Evolutionary conservation across 2,329 filamentous ascomycete genomes (phyloP).

Genomic region (Dothiorella sarmentorum): DNA sequence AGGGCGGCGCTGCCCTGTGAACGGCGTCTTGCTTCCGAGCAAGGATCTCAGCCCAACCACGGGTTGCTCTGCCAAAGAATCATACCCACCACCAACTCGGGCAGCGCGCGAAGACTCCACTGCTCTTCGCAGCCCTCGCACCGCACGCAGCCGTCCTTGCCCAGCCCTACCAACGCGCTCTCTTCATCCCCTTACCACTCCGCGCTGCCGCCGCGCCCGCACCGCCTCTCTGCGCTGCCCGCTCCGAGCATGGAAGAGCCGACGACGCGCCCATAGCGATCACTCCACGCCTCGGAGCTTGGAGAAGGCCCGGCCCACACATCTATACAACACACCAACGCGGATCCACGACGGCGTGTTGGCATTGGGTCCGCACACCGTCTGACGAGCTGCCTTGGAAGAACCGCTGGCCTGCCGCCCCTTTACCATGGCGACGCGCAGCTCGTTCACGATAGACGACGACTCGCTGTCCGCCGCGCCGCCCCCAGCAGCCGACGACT

Average conservation of each 20-base stretch:
- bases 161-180: slow-evolving; percentile 7
- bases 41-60: slow-evolving; percentile 5
- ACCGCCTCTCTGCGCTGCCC: slow-evolving; percentile 10
- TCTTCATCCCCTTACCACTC: slow-evolving; percentile 7
- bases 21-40: slow-evolving; percentile 1
- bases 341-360: slow-evolving; percentile 18
- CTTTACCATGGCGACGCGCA: slow-evolving; percentile 19
- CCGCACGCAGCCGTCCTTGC: not conserved
- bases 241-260: slow-evolving; percentile 17
- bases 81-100: slow-evolving; percentile 9
- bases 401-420: slow-evolving; percentile 4
- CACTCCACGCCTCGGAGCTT: slow-evolving; percentile 33
- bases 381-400: slow-evolving; percentile 4
- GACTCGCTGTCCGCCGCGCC: slow-evolving; percentile 15
- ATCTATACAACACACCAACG: slow-evolving; percentile 25
- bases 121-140: not conserved
- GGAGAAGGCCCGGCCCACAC: slow-evolving; percentile 23
- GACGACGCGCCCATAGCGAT: slow-evolving; percentile 25
- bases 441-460: slow-evolving; percentile 3
- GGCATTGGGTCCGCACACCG: slow-evolving; percentile 15
- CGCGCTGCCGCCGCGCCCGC: slow-evolving; percentile 10
- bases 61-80: slow-evolving; percentile 3
- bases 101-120: not conserved
- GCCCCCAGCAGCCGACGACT: slow-evolving; percentile 32
- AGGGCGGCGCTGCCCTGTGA: slow-evolving; percentile 5